phyloP scores from a whole-genome alignment of 139 green algal genomes.

The Ettlia oleoabundans region DNA sequence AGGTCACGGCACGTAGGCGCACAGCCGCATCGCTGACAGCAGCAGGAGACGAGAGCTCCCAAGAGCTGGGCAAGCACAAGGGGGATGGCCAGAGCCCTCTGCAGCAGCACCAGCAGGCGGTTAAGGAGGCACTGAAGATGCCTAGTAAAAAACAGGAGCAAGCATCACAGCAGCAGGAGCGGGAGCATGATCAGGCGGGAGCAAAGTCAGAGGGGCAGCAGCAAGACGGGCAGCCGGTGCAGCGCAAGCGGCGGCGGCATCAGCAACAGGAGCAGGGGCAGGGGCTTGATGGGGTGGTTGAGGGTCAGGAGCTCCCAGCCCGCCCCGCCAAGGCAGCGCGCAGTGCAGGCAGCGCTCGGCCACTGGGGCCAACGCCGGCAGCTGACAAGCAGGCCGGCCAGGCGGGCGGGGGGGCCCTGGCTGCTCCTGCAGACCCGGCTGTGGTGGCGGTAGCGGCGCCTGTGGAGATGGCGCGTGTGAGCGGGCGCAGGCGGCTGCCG shows the following conservation, averaged over 20 bases:
- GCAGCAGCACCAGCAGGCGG: too few relatives aligned
- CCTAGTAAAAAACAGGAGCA: too few relatives aligned
- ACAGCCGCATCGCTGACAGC: not conserved
- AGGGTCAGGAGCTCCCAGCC: not conserved
- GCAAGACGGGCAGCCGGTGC: not conserved
- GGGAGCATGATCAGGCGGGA: too few relatives aligned
- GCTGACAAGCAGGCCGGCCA: not conserved
- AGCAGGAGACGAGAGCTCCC: too few relatives aligned
- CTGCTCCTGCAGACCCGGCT: too few relatives aligned
- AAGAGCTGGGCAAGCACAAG: too few relatives aligned
- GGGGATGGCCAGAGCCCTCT: too few relatives aligned
- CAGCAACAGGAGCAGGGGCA: not conserved
- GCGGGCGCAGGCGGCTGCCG: conserved; percentile 11
- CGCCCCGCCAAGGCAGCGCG: not conserved
- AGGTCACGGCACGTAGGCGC: too few relatives aligned
- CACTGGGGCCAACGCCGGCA: not conserved
- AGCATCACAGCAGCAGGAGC: too few relatives aligned
- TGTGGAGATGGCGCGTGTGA: conserved; percentile 5
- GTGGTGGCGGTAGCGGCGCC: not conserved
- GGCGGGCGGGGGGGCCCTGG: not conserved
- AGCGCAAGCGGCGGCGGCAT: not conserved
- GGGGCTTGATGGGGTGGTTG: not conserved
- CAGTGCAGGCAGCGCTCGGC: not conserved
- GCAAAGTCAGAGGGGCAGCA: too few relatives aligned
- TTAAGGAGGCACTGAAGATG: too few relatives aligned